Conservation (phyloP, 2,329 filamentous ascomycete genomes). For the Microcyclosporella mali region DNA sequence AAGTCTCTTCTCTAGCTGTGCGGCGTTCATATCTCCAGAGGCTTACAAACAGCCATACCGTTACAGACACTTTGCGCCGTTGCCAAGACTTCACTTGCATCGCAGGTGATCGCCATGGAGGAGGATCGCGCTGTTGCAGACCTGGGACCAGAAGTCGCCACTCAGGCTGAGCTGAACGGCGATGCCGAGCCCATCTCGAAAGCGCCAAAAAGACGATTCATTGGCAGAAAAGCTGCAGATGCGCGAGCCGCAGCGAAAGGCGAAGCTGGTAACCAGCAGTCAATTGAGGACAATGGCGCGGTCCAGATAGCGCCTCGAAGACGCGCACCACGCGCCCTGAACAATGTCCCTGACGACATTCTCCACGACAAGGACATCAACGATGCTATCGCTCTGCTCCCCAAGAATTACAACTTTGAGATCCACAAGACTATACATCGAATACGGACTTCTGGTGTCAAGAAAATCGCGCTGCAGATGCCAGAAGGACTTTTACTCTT, state of each 20-base stretch:
- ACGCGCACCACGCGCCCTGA: constrained; percentile 71
- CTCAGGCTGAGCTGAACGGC: constrained; percentile 48
- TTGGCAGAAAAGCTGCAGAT: constrained; percentile 70
- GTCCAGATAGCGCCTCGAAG: constrained; percentile 68
- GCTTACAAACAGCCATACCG: too few relatives aligned
- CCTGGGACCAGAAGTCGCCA: constrained; percentile 62
- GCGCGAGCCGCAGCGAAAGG: constrained; percentile 50
- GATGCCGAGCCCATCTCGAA: constrained; percentile 46
- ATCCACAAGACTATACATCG: constrained; percentile 97
- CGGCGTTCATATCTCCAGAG: too few relatives aligned
- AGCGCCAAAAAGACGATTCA: constrained; percentile 86
- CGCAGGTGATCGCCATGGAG: constrained; percentile 54
- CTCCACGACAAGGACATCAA: constrained; percentile 79
- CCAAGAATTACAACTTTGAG: constrained; percentile 96
- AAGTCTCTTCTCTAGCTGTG: too few relatives aligned
- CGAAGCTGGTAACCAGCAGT: constrained; percentile 15
- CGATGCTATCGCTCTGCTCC: constrained; percentile 77
- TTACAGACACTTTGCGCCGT: too few relatives aligned
- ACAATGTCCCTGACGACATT: constrained; percentile 84
- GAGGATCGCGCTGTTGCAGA: constrained; percentile 66
- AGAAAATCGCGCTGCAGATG: constrained; percentile 88
- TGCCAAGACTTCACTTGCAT: too few relatives aligned
- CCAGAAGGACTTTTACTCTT: constrained; percentile 92
- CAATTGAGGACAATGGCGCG: constrained; percentile 57
- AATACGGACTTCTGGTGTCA: constrained; percentile 72